A percentile compares a stretch with the other conserved stretches of the same genome.
These are phyloP conservation scores for Alternaria gansuensis DNA, from an alignment of 2,329 filamentous ascomycete species.

Conservation along the genomic window DNA sequence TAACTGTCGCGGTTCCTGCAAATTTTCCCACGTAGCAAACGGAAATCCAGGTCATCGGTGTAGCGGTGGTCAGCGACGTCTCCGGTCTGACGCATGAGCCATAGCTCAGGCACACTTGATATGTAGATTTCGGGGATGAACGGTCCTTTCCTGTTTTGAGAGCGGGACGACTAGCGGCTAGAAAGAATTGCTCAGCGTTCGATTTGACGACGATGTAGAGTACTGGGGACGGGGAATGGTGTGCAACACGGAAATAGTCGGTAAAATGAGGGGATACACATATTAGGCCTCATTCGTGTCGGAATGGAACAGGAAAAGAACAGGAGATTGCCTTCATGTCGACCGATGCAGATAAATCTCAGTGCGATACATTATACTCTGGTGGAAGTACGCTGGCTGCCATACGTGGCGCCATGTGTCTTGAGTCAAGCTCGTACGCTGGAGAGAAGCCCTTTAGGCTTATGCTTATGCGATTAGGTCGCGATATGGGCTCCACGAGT, in stretches of 20 bases:
- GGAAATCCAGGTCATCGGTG: background rate
- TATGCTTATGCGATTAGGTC: constrained; percentile 32
- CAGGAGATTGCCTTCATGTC: too few species aligned
- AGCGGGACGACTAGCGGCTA: background rate
- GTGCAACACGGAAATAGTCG: too few species aligned
- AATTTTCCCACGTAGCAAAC: background rate
- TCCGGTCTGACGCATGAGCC: background rate
- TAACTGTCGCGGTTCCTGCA: too few species aligned
- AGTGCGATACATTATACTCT: constrained; percentile 9
- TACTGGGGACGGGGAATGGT: too few species aligned
- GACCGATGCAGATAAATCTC: background rate
- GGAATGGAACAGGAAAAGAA: too few species aligned
- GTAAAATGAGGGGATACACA: too few species aligned
- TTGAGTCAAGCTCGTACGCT: constrained; percentile 12
- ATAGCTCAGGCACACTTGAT: background rate
- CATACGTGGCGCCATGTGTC: background rate
- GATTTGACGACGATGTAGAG: background rate
- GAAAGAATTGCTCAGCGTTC: background rate
- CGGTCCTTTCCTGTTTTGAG: background rate
- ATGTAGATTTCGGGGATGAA: background rate
- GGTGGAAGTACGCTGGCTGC: constrained; percentile 14
- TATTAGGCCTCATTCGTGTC: too few species aligned
- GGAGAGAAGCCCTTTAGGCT: constrained; percentile 28
- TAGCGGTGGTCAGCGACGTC: background rate
- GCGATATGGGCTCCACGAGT: constrained; percentile 30